Conservation (phyloP, 2,329 filamentous ascomycete genomes). For the Rutstroemia sp. region DNA sequence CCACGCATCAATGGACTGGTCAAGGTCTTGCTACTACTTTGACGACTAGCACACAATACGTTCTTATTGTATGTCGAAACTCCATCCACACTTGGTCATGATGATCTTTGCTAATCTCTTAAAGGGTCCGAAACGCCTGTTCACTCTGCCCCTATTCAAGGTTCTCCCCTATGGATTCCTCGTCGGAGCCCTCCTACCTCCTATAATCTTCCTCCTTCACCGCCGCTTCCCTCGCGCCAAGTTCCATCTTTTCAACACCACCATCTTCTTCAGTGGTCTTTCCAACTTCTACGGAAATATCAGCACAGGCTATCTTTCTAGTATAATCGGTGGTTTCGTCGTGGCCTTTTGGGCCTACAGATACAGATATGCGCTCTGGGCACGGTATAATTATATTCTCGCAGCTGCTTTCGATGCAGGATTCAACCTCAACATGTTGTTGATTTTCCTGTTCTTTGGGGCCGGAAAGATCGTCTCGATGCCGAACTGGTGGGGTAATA, state of each 20-base stretch:
- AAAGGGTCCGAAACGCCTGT: slow-evolving; percentile 41
- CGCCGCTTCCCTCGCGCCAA: slow-evolving; percentile 43
- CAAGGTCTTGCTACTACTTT: slow-evolving; percentile 44
- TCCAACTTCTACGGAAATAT: slow-evolving; percentile 54
- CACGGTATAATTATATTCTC: slow-evolving; percentile 52
- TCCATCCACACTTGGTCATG: neutral
- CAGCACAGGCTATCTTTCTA: slow-evolving; percentile 49
- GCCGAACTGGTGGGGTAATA: slow-evolving; percentile 60
- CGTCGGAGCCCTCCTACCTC: slow-evolving; percentile 39
- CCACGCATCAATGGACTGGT: slow-evolving; percentile 54
- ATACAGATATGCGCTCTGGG: slow-evolving; percentile 49
- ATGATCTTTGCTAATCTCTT: neutral
- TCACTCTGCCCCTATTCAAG: slow-evolving; percentile 39
- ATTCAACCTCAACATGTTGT: slow-evolving; percentile 53
- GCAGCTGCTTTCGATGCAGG: slow-evolving; percentile 55
- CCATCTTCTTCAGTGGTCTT: slow-evolving; percentile 52
- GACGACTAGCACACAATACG: slow-evolving; percentile 52
- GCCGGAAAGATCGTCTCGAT: slow-evolving; percentile 48
- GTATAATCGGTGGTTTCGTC: slow-evolving; percentile 51
- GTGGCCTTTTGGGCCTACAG: slow-evolving; percentile 53
- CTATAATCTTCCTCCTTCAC: slow-evolving; percentile 44
- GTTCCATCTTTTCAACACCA: slow-evolving; percentile 51
- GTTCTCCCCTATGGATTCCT: slow-evolving; percentile 47
- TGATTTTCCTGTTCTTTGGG: slow-evolving; percentile 54
- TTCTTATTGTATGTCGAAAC: slow-evolving; percentile 39